Evolutionary conservation across 2,329 filamentous ascomycete species (phyloP), one percentile per base, ranked within the genome.

Genomic region (Cordyceps pruinosa): DNA sequence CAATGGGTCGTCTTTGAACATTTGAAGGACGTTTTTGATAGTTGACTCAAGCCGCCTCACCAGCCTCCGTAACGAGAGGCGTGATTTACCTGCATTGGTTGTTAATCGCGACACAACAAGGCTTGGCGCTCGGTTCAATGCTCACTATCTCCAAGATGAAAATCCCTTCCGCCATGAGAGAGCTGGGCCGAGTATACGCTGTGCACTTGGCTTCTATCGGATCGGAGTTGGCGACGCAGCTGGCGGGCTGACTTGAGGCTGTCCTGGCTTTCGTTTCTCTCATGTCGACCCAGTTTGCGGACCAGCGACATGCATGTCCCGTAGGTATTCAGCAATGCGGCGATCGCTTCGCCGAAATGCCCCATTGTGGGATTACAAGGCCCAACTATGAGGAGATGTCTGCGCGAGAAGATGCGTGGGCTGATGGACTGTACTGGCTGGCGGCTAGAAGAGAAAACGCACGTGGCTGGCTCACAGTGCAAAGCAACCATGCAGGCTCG

Each of bases 61-160:
- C 42, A 80, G 68, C 21, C 67, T 70, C 57, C 68, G 70, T 46
- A 79, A 62, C 3, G 73, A 66, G 5, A 72, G 74, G 30, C 69
- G 69, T 5, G 75, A 71, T 25, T 65, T 64, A 52, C 66, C 76
- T 77, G 57, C 49, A 28, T 34, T 32, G 57, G 4, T 34, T 26
- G 44, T 44, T 10, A n/a, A 21, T 10, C 13, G 23, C 26, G 26
- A 5, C 19, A 5, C 25, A 10, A 46, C 25, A n/a, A 35, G 25
- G 52, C 4, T 35, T 25, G 65, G 21, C 35, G n/a, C 1, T 35
- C 17, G 30, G 15, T 25, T 2, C 6, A 15, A 28, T 12, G 47
- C 75, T 69, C 65, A 79, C 78, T 71, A 65, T 82, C 79, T 19
- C 79, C 79, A 57, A 70, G 71, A 30, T 74, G 71, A 32, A 82